Percentiles rank a stretch among this genome's conserved stretches.
phyloP scores from a whole-genome alignment of 352 stramenopile species.

The Phytophthora idaei region DNA sequence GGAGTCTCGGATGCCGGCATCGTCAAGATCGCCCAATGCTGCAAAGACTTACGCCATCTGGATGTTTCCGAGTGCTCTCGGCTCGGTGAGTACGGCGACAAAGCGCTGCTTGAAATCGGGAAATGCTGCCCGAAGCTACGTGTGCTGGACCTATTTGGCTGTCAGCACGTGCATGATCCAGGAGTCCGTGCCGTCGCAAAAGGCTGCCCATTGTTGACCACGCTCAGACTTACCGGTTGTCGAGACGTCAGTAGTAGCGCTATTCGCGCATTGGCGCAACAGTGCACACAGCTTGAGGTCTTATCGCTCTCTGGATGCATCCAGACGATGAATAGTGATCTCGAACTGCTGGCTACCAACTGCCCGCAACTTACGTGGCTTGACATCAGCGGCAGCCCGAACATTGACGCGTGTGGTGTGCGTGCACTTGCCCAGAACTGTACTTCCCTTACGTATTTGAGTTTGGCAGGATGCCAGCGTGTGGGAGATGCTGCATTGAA shows the following conservation, averaged over 20 bases:
- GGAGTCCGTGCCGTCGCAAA: conserved; percentile 82
- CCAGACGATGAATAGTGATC: conserved; percentile 80
- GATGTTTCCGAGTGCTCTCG: conserved; percentile 88
- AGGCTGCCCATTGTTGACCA: conserved; percentile 86
- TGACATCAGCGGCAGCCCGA: conserved; percentile 84
- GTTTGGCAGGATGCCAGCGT: conserved; percentile 75
- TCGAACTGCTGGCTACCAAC: conserved; percentile 54
- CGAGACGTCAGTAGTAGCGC: conserved; percentile 77
- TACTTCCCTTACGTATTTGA: conserved; percentile 64
- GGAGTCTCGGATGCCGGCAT: conserved; percentile 85
- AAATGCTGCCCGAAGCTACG: conserved; percentile 76
- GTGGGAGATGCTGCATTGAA: conserved; percentile 74
- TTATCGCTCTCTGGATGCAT: conserved; percentile 88
- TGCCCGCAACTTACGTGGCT: conserved; percentile 73
- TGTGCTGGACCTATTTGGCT: conserved; percentile 87
- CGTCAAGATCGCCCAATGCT: conserved; percentile 89
- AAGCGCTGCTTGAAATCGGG: conserved; percentile 90
- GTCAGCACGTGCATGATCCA: conserved; percentile 84
- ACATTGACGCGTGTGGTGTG: conserved; percentile 64
- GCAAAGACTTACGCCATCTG: conserved; percentile 74
- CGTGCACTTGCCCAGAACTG: conserved; percentile 65
- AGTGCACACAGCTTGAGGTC: conserved; percentile 69
- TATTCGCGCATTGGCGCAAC: conserved; percentile 72
- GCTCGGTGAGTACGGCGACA: conserved; percentile 93
- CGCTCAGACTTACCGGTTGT: conserved; percentile 88